Conservation (phyloP, 2,329 filamentous ascomycete genomes). For the Pseudogymnoascus sp. region DNA sequence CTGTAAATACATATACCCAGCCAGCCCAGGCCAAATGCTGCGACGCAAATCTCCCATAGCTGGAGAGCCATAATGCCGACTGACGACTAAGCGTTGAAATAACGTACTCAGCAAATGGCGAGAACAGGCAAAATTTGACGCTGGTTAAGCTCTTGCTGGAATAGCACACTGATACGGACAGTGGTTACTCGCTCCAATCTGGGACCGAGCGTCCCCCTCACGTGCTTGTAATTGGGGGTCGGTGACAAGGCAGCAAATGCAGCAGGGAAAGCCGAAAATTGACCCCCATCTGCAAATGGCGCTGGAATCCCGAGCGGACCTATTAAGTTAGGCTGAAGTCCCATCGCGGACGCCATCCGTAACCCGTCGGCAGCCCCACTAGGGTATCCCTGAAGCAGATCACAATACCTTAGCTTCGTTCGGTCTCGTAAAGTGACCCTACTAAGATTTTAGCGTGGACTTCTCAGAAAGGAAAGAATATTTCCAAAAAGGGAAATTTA, state of each 20-base stretch:
- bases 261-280: background rate
- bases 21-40: background rate
- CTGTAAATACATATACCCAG: background rate
- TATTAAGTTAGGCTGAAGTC: background rate
- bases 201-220: background rate
- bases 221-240: background rate
- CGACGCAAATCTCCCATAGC: background rate
- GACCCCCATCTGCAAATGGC: background rate
- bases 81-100: background rate
- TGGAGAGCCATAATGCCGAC: background rate
- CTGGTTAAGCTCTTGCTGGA: background rate
- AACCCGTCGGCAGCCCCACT: background rate
- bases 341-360: background rate
- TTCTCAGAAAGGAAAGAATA: background rate
- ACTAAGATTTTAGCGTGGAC: background rate
- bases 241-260: background rate
- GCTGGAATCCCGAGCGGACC: background rate
- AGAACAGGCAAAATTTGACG: background rate
- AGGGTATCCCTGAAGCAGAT: background rate
- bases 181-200: background rate
- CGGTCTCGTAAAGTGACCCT: background rate
- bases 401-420: background rate
- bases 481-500: background rate
- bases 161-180: background rate
- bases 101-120: background rate